Conservation (phyloP, 164 flowering plant species). For the Magnolia kwangsiensis region DNA sequence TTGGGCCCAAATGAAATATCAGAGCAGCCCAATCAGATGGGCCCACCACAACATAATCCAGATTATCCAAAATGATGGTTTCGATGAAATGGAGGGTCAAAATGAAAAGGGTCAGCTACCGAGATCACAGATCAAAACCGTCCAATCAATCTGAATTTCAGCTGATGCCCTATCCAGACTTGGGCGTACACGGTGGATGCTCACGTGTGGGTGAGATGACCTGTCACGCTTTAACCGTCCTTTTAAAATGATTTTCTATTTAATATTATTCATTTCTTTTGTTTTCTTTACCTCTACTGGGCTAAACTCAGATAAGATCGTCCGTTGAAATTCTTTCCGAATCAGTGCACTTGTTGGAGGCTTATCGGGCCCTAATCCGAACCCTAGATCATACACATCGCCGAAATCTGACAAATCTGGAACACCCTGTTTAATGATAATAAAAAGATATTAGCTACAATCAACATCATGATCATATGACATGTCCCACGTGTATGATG, state of each 20-base stretch:
- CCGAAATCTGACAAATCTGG: conserved; percentile 57
- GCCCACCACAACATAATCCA: not conserved
- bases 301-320: conserved; percentile 50
- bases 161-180: no score
- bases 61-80: not conserved
- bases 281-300: conserved; percentile 56
- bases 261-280: not conserved
- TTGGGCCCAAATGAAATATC: no score
- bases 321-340: conserved; percentile 51
- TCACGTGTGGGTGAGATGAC: no score
- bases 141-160: no score
- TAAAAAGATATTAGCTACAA: not conserved
- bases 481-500: not conserved
- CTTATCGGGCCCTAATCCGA: conserved; percentile 47
- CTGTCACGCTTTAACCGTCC: no score
- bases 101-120: no score
- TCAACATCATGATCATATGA: not conserved
- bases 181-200: no score
- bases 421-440: conserved; percentile 41
- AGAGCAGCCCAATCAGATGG: not conserved
- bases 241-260: no score
- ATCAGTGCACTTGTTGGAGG: conserved; percentile 62
- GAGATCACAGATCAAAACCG: no score
- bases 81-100: no score
- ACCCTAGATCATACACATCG: conserved; percentile 44